Conservation (phyloP, 1,284 basidiomycete species). For the Porogramme epimiltina region DNA sequence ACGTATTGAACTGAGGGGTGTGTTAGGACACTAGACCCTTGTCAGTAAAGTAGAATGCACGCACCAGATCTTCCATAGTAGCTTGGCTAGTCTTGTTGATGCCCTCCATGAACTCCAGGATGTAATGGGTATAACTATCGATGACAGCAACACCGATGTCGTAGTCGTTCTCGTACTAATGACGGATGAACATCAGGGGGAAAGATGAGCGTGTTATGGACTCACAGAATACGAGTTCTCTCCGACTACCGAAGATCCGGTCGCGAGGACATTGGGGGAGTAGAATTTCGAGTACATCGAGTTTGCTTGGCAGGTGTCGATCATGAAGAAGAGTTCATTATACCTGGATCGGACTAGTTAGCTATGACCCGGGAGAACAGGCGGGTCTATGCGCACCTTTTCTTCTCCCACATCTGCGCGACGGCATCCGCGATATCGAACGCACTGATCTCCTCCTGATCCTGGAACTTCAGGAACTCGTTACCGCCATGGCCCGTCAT, state of each 20-base stretch:
- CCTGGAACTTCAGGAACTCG: constrained; percentile 99
- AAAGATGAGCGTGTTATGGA: constrained; percentile 11
- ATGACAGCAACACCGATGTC: constrained; percentile 97
- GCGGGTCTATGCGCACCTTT: constrained; percentile 54
- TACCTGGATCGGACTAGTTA: constrained; percentile 58
- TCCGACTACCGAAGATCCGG: constrained; percentile 85
- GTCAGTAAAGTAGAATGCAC: constrained; percentile 29
- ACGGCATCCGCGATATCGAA: constrained; percentile 97
- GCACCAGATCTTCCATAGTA: constrained; percentile 84
- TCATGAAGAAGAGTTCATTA: constrained; percentile 97
- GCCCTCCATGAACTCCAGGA: constrained; percentile 89
- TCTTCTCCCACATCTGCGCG: constrained; percentile 98
- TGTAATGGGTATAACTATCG: constrained; percentile 92
- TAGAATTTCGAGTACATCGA: constrained; percentile 96
- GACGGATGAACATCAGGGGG: neutral
- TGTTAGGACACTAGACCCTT: neutral
- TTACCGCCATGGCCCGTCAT: constrained; percentile 99
- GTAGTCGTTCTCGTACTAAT: constrained; percentile 86
- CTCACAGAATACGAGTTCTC: constrained; percentile 94
- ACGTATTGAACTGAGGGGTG: constrained; percentile 71
- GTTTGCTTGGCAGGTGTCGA: constrained; percentile 98
- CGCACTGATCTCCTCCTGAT: constrained; percentile 96
- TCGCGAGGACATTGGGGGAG: constrained; percentile 94
- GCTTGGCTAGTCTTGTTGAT: constrained; percentile 88
- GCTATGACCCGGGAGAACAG: neutral